Evolutionary conservation across 352 stramenopile species (phyloP).

Genomic region (Phytophthora brassicae): DNA sequence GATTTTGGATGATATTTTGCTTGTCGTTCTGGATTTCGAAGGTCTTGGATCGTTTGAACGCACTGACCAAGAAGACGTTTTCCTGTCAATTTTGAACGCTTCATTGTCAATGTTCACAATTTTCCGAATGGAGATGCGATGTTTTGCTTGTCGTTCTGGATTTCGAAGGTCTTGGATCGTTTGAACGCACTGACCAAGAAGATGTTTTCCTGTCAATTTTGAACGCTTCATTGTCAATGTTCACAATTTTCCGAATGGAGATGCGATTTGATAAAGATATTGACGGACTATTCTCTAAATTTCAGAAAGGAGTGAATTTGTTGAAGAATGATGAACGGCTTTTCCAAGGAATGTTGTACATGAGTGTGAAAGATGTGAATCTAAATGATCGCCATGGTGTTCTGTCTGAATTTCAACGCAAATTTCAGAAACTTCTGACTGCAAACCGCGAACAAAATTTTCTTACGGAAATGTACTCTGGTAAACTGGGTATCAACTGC

Average conservation of each 20-base stretch:
- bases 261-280: slow-evolving; percentile 83
- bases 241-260: slow-evolving; percentile 77
- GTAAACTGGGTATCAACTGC: slow-evolving; percentile 60
- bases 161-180: slow-evolving; percentile 76
- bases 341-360: slow-evolving; percentile 63
- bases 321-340: slow-evolving; percentile 62
- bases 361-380: slow-evolving; percentile 81
- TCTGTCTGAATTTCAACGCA: slow-evolving; percentile 47
- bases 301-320: slow-evolving; percentile 67
- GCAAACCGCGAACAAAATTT: slow-evolving; percentile 66
- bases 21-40: slow-evolving; percentile 84
- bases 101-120: slow-evolving; percentile 73
- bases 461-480: slow-evolving; percentile 63
- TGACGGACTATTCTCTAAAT: slow-evolving; percentile 62
- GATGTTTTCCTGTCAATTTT: slow-evolving; percentile 75
- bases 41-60: slow-evolving; percentile 72
- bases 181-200: slow-evolving; percentile 75
- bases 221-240: slow-evolving; percentile 69
- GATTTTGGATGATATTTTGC: slow-evolving; percentile 43
- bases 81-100: slow-evolving; percentile 72
- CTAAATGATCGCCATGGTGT: slow-evolving; percentile 58
- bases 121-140: slow-evolving; percentile 75
- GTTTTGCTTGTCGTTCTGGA: slow-evolving; percentile 73
- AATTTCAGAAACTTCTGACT: slow-evolving; percentile 48
- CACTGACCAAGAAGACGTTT: slow-evolving; percentile 75